Base-by-base conservation (phyloP, 1,284 basidiomycete species). In the Puccinia horiana region DNA sequence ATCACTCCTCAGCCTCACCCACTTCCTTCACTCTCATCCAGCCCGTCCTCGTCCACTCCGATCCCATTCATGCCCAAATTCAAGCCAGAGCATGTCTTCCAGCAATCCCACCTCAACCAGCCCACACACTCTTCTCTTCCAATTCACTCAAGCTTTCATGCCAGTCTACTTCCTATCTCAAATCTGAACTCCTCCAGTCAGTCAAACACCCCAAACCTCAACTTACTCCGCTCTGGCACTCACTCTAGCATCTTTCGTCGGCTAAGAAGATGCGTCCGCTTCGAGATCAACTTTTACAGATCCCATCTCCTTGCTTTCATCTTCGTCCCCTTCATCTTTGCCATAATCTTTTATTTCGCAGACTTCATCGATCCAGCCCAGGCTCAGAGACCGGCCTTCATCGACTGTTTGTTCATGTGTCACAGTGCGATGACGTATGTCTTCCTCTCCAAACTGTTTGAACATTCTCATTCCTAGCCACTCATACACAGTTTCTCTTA, bases 341-440 rank as follows among this genome's bases (percentile, higher is more conserved):
- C 69, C 54, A 65, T 73, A 26, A 65, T 75, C 56, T 74, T 81
- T 29, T 63, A 52, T 42, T 35, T 73, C 20, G 29, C 49, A 16
- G 32, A 72, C 67, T 37, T 3, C 47, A 23, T 78, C 23, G 9
- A 52, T 37, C 63, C 12, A 12, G 16, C 42, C n/a, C n/a, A 61
- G n/a, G 26, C 37, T 35, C 78, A 79, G 37, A 83, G 84, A 72
- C 83, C 86, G 49, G 75, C 82, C 14, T 87, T 86, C 74, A 84
- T 87, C 83, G 86, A 87, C 73, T 84, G 84, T 54, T 84, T 87
- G 52, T 87, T 85, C 82, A 81, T 85, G 65, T 86, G 84, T 76
- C 84, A 85, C 18, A 85, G 85, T 16, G 86, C 86, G 35, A 86
- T 87, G 85, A 87, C 86, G 37, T 76, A 61, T 26, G 73, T 63